Percentiles rank a stretch among this genome's conserved stretches.
Conservation (phyloP, 202 grass and related monocot genomes). For the Brachypodium distachyon region DNA sequence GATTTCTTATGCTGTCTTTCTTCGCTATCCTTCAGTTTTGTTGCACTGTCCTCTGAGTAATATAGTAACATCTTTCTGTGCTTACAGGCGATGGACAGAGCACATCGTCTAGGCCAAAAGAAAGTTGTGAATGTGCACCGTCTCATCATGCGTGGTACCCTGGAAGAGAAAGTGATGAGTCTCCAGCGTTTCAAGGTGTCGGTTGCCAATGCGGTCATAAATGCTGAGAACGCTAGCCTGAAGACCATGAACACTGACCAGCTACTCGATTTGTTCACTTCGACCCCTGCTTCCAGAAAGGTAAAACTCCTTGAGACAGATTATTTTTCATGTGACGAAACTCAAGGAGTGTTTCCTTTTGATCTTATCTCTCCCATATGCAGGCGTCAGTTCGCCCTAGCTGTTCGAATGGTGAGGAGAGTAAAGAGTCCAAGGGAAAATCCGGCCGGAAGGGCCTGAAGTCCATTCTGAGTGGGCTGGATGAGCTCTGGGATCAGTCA, state of each 20-base stretch:
- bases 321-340: not conserved
- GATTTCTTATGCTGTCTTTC: not conserved
- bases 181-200: slow-evolving; percentile 95
- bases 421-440: slow-evolving; percentile 48
- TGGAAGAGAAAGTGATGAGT: slow-evolving; percentile 99
- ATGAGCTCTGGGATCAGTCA: slow-evolving; percentile 92
- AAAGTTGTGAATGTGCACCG: slow-evolving; percentile 98
- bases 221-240: slow-evolving; percentile 90
- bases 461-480: slow-evolving; percentile 70
- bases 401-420: slow-evolving; percentile 26
- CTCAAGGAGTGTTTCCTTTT: not conserved
- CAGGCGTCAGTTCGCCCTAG: slow-evolving; percentile 54
- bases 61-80: not conserved
- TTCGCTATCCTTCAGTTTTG: not conserved
- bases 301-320: slow-evolving; percentile 31
- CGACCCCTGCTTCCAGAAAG: slow-evolving; percentile 69
- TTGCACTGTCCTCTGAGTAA: not conserved
- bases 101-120: slow-evolving; percentile 84
- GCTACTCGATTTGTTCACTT: slow-evolving; percentile 90
- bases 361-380: not conserved
- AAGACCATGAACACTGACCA: slow-evolving; percentile 99
- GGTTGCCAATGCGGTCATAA: slow-evolving; percentile 88
- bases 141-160: slow-evolving; percentile 90
- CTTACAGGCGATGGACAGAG: slow-evolving; percentile 95
- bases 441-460: slow-evolving; percentile 70